Evolutionary conservation across 257 asterid species (phyloP), one percentile per base, ranked within the genome.

Genomic region (Fraxinus americana): DNA sequence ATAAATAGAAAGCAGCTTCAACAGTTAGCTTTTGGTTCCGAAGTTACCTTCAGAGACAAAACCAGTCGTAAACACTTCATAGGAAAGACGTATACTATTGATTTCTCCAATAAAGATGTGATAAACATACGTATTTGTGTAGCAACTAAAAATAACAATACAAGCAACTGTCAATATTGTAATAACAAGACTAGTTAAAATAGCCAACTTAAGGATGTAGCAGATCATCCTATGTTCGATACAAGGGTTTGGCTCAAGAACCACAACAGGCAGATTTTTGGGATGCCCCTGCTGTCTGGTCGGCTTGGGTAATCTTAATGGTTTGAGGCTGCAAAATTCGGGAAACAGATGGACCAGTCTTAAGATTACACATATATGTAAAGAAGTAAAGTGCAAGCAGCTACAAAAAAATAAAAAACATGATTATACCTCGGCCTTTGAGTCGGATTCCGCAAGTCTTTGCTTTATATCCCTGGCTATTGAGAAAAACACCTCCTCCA

Each of bases 401-500:
- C 48, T 0, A 35, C 6, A 35, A 4, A 8, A 7, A 39, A 39
- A 39, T 2, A 41, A 41, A 41, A 41, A 41, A 10, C 2, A 2
- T n/a, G 1, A 41, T 41, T 41, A 41, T 41, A 41, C 48, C 48
- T 41, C 48, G 14, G 85, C 43, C 11, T 38, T 38, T 38, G 43
- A 7, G 43, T 93, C 97, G 13, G 94, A 79, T 79, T 93, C 96
- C 70, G 96, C 90, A 74, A 94, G 97, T 84, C 98, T 89, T 81
- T 94, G 97, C 85, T 94, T 94, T 57, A 94, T 92, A 87, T 94
- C 98, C 85, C 95, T 89, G 45, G 91, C 97, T 82, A 93, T 89
- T 72, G 98, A 91, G 89, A 93, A 93, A 91, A 93, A 93, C 81
- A 93, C 98, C 88, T 93, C 97, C 88, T 93, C 98, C 72, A 93